These are phyloP conservation scores for Malania oleifera DNA, from an alignment of 164 flowering plant species.

Conservation along the genomic window DNA sequence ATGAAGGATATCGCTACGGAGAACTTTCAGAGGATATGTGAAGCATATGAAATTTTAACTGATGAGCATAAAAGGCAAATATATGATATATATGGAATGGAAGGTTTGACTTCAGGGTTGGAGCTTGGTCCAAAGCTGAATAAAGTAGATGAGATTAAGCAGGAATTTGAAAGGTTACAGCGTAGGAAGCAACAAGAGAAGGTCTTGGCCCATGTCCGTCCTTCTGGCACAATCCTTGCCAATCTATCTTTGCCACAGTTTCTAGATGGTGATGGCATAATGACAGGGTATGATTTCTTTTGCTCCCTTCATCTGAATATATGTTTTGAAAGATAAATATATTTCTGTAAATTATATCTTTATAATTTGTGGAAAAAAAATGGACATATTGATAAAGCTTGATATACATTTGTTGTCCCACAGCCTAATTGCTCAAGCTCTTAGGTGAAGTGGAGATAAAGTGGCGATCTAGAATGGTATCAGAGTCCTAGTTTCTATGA, in stretches of 20 bases:
- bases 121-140: constrained; percentile 81
- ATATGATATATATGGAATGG: constrained; percentile 98
- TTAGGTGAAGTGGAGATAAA: no score
- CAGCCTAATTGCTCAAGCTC: no score
- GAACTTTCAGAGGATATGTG: constrained; percentile 87
- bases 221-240: constrained; percentile 73
- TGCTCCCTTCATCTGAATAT: no score
- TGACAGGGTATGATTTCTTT: constrained; percentile 58
- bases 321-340: no score
- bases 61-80: constrained; percentile 75
- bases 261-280: constrained; percentile 66
- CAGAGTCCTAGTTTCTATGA: no score
- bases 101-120: constrained; percentile 84
- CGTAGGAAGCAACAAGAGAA: constrained; percentile 64
- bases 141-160: constrained; percentile 81
- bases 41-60: constrained; percentile 87
- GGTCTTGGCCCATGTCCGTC: constrained; percentile 47
- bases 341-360: no score
- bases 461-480: no score
- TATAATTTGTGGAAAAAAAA: no score
- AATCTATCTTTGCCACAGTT: constrained; percentile 75
- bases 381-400: no score
- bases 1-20: constrained; percentile 95
- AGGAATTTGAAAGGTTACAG: constrained; percentile 69
- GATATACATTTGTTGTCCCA: no score